A percentile compares a stretch with the other conserved stretches of the same genome.
Evolutionary conservation across 2,329 filamentous ascomycete species (phyloP).

Genomic region (Cladosporium austrohemisphaericum): DNA sequence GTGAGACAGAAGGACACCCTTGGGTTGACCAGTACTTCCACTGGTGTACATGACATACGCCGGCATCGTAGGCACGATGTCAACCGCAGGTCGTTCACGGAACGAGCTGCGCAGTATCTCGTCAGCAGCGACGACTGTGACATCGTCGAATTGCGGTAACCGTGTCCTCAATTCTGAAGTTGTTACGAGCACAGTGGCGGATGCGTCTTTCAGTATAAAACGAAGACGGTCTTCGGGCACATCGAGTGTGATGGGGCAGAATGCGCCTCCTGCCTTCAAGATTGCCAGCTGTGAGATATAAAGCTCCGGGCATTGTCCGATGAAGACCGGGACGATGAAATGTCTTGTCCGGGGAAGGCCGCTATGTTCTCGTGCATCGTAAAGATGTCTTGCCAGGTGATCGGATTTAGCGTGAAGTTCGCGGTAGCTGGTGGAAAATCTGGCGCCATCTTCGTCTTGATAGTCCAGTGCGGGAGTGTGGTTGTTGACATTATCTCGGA

Average conservation of each 20-base stretch:
- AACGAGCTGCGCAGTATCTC: slow-evolving; percentile 5
- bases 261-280: slow-evolving; percentile 76
- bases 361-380: slow-evolving; percentile 39
- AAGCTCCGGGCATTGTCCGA: slow-evolving; percentile 72
- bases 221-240: slow-evolving; percentile 70
- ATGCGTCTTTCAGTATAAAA: slow-evolving; percentile 77
- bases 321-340: slow-evolving; percentile 66
- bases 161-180: slow-evolving; percentile 45
- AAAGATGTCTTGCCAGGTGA: slow-evolving; percentile 45
- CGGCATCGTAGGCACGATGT: slow-evolving; percentile 34
- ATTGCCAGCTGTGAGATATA: slow-evolving; percentile 76
- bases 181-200: slow-evolving; percentile 65
- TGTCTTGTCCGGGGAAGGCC: slow-evolving; percentile 18
- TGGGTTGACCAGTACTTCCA: slow-evolving; percentile 82
- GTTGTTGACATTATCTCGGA: slow-evolving; percentile 38
- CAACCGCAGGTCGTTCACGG: not conserved
- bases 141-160: slow-evolving; percentile 36
- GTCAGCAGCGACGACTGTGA: slow-evolving; percentile 43
- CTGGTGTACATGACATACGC: slow-evolving; percentile 95
- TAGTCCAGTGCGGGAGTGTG: slow-evolving; percentile 60
- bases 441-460: slow-evolving; percentile 46
- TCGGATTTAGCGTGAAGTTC: slow-evolving; percentile 59
- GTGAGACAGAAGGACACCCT: slow-evolving; percentile 82
- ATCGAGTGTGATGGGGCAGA: slow-evolving; percentile 79
- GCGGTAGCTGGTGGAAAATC: slow-evolving; percentile 55